Evolutionary conservation across 768 basidiomycete genomes (phyloP), one percentile per base, ranked within the genome.

Genomic region (Boletus barrowsii): DNA sequence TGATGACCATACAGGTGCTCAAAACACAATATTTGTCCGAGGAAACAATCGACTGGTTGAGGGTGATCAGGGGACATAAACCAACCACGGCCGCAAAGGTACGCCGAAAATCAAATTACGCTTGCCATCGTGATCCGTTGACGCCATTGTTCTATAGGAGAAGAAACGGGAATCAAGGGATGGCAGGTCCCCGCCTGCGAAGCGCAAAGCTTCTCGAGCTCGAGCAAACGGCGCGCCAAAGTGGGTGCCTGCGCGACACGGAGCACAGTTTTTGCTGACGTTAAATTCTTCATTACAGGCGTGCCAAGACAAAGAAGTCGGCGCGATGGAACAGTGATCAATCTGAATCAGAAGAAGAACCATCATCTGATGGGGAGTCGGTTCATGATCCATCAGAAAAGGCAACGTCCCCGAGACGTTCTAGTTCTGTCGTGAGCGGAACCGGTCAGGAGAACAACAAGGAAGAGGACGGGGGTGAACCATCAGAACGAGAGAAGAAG

Each of bases 21-120:
- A 84, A 84, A 63, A 86, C 81, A 0, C 73, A 80, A 5, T 93
- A 88, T 64, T 72, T 94, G 30, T 79, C 87, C 17, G 81, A 82
- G 42, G 78, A 83, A 45, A 79, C 82, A 13, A 55, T 79, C 18
- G 57, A 69, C 17, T 87, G 86, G 84, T 66, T 93, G 7, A 74
- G 70, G 36, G 83, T 83, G 52, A 72, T 73, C 37, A 67, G 66
- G 50, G 67, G 70, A 41, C 69, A 73, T 14, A 79, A 75, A 65
- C 69, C 75, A 40, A 42, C 64, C 10, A 51, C 51, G 32, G 57
- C 60, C 20, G 51, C 53, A 9, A 76, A 76, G 62, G 61, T 66
- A 30, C 68, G 49, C 33, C 18, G n/a, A 53, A 47, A 33, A 56
- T 43, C 24, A 35, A 24, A 44, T 41, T 40, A 4, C 44, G 42